Base-by-base conservation (phyloP, 768 basidiomycete species). In the Calocera viscosa region DNA sequence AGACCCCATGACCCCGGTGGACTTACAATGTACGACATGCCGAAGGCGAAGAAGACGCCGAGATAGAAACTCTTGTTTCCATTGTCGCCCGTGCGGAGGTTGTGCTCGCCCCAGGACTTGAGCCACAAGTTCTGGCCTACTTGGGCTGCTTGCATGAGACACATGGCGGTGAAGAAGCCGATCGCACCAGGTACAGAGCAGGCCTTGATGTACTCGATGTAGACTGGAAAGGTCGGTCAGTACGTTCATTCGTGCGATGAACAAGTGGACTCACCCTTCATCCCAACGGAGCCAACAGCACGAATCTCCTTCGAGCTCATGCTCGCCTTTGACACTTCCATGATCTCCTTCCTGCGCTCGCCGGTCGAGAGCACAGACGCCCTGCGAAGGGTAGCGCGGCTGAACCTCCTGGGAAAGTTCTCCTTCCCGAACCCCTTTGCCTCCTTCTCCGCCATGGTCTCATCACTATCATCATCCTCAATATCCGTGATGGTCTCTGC, bases 21-120 rank as follows among this genome's bases (percentile, higher is more conserved):
- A 60, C 53, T 60, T 32, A 60, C 53, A 26, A 12, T 16, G 53
- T 16, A 60, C 5, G 53, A 60, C 26, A 60, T 28, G 30, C 53
- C 53, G 30, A 60, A 60, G 19, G 53, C 53, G 53, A 60, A 60
- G 53, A 60, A 60, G 53, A 60, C 30, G 53, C 53, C 53, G 26
- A 60, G 30, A 26, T 60, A 60, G 26, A 26, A 60, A 30, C 53
- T 22, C 76, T 89, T 82, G 60, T 85, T 84, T 0, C 77, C 74
- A 65, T 88, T 90, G 49, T 74, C 75, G 11, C 87, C 87, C 0
- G 73, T 75, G 70, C 80, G 78, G 2, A 81, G 80, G 69, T 94
- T 94, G 68, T 86, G 83, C 73, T 92, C 88, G 8, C 88, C 86
- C 92, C 91, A 95, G 63, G 81, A 78, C 40, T 90, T 83, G n/a